These are phyloP conservation scores for Bipolaris sorokiniana DNA, from an alignment of 2,329 filamentous ascomycete genomes.

Conservation along the genomic window DNA sequence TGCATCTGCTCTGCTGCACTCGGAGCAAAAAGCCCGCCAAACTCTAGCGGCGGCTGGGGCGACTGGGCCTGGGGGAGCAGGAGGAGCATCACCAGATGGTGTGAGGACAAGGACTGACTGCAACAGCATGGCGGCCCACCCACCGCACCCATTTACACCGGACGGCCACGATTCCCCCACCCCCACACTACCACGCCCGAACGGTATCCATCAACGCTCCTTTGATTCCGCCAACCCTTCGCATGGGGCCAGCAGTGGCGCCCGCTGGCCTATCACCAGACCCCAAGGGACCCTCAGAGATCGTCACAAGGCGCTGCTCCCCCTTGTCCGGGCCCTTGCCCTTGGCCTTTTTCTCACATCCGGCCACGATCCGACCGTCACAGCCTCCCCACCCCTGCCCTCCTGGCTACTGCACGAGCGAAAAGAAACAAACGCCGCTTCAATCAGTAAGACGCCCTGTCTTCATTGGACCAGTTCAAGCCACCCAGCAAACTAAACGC, in stretches of 20 bases:
- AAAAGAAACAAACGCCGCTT: constrained; percentile 45
- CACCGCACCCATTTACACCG: constrained; percentile 24
- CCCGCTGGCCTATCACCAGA: constrained; percentile 41
- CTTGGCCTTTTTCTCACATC: constrained; percentile 20
- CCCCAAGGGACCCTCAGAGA: constrained; percentile 36
- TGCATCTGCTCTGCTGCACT: constrained; percentile 29
- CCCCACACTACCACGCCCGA: constrained; percentile 47
- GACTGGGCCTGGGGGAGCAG: constrained; percentile 37
- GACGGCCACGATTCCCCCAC: constrained; percentile 39
- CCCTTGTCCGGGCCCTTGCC: constrained; percentile 26
- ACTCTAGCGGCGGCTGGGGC: constrained; percentile 14
- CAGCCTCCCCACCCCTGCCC: constrained; percentile 32
- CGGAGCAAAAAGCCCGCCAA: constrained; percentile 18
- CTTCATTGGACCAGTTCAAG: constrained; percentile 34
- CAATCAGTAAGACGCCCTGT: constrained; percentile 30
- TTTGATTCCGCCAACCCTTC: constrained; percentile 41
- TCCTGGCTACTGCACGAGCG: constrained; percentile 27
- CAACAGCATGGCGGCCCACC: constrained; percentile 13
- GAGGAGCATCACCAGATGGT: constrained; percentile 50
- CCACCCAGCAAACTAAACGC: constrained; percentile 28
- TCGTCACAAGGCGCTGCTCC: constrained; percentile 44
- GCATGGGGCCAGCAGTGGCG: constrained; percentile 41
- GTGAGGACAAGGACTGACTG: constrained; percentile 26
- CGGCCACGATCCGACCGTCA: constrained; percentile 43
- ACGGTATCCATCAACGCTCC: constrained; percentile 42